Conservation (phyloP, 768 basidiomycete genomes). For the Dioszegia aurantiaca region DNA sequence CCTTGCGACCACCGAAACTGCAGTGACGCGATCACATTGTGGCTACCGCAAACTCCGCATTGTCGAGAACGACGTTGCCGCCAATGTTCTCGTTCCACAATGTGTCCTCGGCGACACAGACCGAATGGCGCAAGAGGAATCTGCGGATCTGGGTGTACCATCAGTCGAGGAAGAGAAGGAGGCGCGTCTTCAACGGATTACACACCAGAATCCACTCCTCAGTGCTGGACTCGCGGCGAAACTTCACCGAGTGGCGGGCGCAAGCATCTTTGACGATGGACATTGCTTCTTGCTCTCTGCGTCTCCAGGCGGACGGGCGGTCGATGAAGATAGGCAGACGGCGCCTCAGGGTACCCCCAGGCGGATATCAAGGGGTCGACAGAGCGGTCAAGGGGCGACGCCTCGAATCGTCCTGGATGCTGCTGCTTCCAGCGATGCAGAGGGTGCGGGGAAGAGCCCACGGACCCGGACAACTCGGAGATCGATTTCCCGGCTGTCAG, state of each 20-base stretch:
- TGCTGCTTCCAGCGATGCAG: not conserved
- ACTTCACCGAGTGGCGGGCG: constrained; percentile 35
- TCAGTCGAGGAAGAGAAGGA: constrained; percentile 28
- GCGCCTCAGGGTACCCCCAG: constrained; percentile 3
- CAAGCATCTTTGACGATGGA: constrained; percentile 33
- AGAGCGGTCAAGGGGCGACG: not conserved
- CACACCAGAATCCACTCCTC: constrained; percentile 19
- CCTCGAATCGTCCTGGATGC: not conserved
- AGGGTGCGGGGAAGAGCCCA: not conserved
- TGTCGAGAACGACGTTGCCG: constrained; percentile 23
- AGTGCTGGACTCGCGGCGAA: constrained; percentile 26
- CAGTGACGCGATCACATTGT: constrained; percentile 47
- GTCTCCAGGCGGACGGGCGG: constrained; percentile 12
- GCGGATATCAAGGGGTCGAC: constrained; percentile 5
- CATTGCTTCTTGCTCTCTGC: constrained; percentile 35
- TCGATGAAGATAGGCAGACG: not conserved
- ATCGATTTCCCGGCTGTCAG: constrained; percentile 1
- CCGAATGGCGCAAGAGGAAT: constrained; percentile 24
- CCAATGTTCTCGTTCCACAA: constrained; percentile 39
- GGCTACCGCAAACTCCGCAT: constrained; percentile 43
- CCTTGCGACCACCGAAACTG: constrained; percentile 13
- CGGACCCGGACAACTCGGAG: not conserved
- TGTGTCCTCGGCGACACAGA: constrained; percentile 31
- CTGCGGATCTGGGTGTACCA: constrained; percentile 30
- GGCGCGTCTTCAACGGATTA: constrained; percentile 19